A percentile compares a stretch with the other conserved stretches of the same genome.
These are phyloP conservation scores for Zymoseptoria ardabiliae DNA, from an alignment of 2,329 filamentous ascomycete species.

Conservation along the genomic window DNA sequence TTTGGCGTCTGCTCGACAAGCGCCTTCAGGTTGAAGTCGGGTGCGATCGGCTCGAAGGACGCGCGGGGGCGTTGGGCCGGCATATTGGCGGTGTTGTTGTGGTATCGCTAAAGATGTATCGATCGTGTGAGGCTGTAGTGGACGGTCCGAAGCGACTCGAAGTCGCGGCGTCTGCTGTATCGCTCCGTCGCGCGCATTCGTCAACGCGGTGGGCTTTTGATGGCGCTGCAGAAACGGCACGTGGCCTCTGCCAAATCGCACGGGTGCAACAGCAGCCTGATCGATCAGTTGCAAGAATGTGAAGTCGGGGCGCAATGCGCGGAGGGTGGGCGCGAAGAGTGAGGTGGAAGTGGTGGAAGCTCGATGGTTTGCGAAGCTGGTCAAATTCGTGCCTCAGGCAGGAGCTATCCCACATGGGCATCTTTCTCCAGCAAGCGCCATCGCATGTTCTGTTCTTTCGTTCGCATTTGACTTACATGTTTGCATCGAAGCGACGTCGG, in stretches of 20 bases:
- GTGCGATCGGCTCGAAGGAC: conserved; percentile 85
- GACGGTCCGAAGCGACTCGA: background rate
- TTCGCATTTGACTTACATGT: background rate
- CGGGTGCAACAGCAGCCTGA: background rate
- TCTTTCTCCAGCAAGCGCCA: background rate
- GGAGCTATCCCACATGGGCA: background rate
- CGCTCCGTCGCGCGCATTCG: background rate
- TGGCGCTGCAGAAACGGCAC: background rate
- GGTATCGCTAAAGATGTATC: background rate
- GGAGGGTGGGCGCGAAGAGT: background rate
- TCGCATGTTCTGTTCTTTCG: background rate
- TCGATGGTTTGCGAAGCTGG: background rate
- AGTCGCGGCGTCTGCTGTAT: background rate
- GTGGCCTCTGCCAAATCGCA: background rate
- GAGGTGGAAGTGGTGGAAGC: background rate
- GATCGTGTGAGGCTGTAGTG: background rate
- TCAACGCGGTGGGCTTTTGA: background rate
- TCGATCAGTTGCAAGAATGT: background rate
- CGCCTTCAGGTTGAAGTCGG: conserved; percentile 67
- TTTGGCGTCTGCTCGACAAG: conserved; percentile 74
- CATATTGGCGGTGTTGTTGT: conserved; percentile 46
- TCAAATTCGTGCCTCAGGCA: background rate
- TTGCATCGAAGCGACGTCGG: background rate
- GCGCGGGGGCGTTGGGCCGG: conserved; percentile 72
- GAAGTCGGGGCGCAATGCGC: background rate